These are phyloP conservation scores for Metarhizium rileyi DNA, from an alignment of 2,329 filamentous ascomycete genomes.

Conservation along the genomic window DNA sequence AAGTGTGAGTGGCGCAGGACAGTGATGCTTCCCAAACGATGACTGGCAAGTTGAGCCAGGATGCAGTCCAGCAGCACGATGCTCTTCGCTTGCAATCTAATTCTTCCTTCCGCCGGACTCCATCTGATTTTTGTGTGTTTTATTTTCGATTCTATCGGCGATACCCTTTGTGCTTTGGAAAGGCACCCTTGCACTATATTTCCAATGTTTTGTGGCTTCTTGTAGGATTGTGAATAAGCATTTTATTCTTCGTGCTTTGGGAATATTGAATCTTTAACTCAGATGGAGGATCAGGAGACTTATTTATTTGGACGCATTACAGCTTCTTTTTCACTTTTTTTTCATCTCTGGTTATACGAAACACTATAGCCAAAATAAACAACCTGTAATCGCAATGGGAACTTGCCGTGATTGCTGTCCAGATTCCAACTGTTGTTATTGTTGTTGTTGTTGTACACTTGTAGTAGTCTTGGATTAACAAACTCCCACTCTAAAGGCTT, in stretches of 20 bases:
- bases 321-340: not conserved
- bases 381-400: not conserved
- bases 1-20: not conserved
- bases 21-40: not conserved
- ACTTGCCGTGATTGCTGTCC: not conserved
- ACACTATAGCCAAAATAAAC: not conserved
- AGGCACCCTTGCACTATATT: not conserved
- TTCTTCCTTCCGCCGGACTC: slow-evolving; percentile 11
- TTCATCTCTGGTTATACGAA: not conserved
- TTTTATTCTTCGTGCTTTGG: not conserved
- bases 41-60: not conserved
- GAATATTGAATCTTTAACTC: not conserved
- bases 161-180: slow-evolving; percentile 20
- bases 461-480: too few relatives aligned
- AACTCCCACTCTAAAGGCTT: too few relatives aligned
- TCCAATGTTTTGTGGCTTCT: not conserved
- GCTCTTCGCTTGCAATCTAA: not conserved
- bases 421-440: not conserved
- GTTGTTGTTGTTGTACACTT: too few relatives aligned
- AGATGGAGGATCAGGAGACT: not conserved
- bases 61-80: not conserved
- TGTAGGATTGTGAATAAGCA: not conserved
- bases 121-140: slow-evolving; percentile 13
- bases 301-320: not conserved
- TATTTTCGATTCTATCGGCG: slow-evolving; percentile 22